phyloP scores from a whole-genome alignment of 148 eudicot species.

The Nyssa sinensis region DNA sequence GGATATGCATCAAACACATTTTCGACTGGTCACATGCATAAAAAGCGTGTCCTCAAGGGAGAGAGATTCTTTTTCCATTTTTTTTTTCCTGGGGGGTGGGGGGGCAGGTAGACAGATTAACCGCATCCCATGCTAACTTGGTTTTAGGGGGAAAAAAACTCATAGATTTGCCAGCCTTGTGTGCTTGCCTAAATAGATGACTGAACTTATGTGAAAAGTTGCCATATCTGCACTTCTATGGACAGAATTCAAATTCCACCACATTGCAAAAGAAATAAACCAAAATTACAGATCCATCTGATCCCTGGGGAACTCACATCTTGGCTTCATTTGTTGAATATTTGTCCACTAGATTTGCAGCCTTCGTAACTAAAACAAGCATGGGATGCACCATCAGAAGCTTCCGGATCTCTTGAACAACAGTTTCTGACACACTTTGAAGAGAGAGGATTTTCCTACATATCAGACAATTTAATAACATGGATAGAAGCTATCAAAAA shows the following conservation, averaged over 20 bases:
- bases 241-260: neutral
- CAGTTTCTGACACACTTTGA: conserved; percentile 66
- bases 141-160: too few species aligned
- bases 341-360: conserved; percentile 50
- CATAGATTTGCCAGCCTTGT: too few species aligned
- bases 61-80: too few species aligned
- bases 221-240: neutral
- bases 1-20: too few species aligned
- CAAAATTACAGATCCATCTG: neutral
- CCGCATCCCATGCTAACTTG: neutral
- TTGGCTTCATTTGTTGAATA: conserved; percentile 35
- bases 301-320: conserved; percentile 30
- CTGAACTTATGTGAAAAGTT: neutral
- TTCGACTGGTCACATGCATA: neutral
- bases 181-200: neutral
- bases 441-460: conserved; percentile 73
- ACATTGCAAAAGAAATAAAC: neutral
- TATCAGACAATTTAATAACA: conserved; percentile 3
- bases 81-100: too few species aligned
- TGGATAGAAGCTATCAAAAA: neutral
- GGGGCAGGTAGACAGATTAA: too few species aligned
- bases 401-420: conserved; percentile 66
- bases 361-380: conserved; percentile 81
- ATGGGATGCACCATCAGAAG: conserved; percentile 64
- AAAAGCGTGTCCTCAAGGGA: neutral